These are phyloP conservation scores for Glycine latifolia DNA, from an alignment of 306 rosid species.

Conservation along the genomic window DNA sequence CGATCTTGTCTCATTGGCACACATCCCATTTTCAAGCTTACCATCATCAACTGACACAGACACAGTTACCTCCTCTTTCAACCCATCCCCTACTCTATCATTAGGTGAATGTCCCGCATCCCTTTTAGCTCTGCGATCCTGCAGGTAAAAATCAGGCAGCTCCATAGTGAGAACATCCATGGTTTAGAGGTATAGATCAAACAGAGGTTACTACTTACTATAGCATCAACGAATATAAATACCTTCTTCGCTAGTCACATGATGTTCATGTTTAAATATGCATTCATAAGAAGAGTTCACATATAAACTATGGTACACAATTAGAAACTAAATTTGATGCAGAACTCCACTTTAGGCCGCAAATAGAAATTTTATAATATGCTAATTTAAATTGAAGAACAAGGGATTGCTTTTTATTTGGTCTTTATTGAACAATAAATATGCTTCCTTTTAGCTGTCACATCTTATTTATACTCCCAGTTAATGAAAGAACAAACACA, in stretches of 20 bases:
- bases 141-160: neutral
- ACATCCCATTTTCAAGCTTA: constrained; percentile 45
- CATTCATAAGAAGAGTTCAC: constrained; percentile 1
- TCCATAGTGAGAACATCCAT: neutral
- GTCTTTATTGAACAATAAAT: constrained; percentile 20
- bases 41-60: constrained; percentile 47
- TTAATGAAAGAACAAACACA: constrained; percentile 19
- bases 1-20: constrained; percentile 47
- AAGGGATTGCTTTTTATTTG: constrained; percentile 16
- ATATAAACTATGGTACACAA: neutral
- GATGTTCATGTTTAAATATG: neutral
- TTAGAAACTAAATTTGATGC: constrained; percentile 33
- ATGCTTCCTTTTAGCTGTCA: neutral
- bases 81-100: constrained; percentile 46
- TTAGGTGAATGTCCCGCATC: constrained; percentile 52
- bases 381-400: neutral
- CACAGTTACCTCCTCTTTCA: constrained; percentile 52
- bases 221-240: constrained; percentile 1
- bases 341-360: constrained; percentile 9
- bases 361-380: constrained; percentile 28
- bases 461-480: neutral
- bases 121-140: constrained; percentile 66
- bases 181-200: constrained; percentile 12
- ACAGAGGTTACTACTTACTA: constrained; percentile 5
- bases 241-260: neutral